These are phyloP conservation scores for Tulasnella sp. DNA, from an alignment of 768 basidiomycete species.

Conservation along the genomic window DNA sequence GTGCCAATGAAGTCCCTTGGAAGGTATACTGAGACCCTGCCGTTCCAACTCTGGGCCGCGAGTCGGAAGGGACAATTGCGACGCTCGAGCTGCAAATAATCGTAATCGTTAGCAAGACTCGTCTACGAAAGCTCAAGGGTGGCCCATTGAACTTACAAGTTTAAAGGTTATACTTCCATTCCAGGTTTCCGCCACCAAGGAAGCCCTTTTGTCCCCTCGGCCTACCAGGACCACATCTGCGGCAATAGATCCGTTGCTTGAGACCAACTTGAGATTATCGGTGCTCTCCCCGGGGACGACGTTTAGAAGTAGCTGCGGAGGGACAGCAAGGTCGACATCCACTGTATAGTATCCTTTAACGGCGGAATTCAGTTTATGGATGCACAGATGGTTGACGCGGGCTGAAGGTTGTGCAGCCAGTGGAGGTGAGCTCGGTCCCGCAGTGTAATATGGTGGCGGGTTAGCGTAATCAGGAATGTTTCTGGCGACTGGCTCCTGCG, in stretches of 20 bases:
- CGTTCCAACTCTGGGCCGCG: background rate
- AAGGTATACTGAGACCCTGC: background rate
- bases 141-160: background rate
- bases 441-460: background rate
- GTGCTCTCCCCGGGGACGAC: background rate
- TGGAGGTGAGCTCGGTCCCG: background rate
- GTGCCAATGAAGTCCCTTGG: background rate
- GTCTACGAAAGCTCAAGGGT: too few relatives aligned
- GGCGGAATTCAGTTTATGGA: background rate
- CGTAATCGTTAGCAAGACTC: too few relatives aligned
- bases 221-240: background rate
- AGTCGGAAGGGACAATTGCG: background rate
- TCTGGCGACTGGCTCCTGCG: background rate
- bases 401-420: background rate
- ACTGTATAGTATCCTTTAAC: background rate
- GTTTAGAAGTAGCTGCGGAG: background rate
- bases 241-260: background rate
- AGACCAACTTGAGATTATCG: background rate
- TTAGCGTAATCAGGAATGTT: background rate
- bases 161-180: background rate
- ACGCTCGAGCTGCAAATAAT: background rate
- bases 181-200: background rate
- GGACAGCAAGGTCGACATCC: background rate
- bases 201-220: background rate
- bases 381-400: background rate